phyloP scores from a whole-genome alignment of 257 asterid species.

The Solanum gracilifrons region DNA sequence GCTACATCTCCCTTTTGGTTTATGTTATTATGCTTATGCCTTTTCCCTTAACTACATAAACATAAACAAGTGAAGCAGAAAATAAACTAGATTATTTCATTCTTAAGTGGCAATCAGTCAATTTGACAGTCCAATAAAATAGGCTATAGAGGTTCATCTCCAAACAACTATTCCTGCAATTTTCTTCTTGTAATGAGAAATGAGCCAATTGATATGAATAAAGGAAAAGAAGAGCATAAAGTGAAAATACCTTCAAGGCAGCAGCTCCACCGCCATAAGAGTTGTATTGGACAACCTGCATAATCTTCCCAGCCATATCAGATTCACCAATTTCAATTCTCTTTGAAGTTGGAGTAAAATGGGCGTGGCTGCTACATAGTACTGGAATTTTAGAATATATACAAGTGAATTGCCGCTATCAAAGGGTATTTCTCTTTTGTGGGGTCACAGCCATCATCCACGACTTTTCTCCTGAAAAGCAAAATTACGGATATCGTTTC shows the following conservation, averaged over 20 bases:
- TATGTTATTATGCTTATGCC: neutral
- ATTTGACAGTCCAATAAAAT: neutral
- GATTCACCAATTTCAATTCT: neutral
- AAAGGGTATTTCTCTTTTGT: neutral
- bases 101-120: too few species aligned
- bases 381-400: neutral
- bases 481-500: too few species aligned
- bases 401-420: neutral
- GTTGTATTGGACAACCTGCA: conserved; percentile 66
- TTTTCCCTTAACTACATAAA: neutral
- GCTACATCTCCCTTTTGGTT: neutral
- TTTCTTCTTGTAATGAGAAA: neutral
- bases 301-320: conserved; percentile 55
- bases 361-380: neutral
- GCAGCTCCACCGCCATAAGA: conserved; percentile 77
- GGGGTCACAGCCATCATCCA: too few species aligned
- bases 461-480: neutral
- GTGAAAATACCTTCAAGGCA: conserved; percentile 46
- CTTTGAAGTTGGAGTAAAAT: neutral
- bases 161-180: neutral
- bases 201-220: neutral
- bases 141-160: neutral
- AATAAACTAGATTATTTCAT: neutral
- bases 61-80: neutral
- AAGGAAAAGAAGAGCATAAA: neutral